Evolutionary conservation across 2,329 filamentous ascomycete species (phyloP).

Genomic region (Rosellinia necatrix): DNA sequence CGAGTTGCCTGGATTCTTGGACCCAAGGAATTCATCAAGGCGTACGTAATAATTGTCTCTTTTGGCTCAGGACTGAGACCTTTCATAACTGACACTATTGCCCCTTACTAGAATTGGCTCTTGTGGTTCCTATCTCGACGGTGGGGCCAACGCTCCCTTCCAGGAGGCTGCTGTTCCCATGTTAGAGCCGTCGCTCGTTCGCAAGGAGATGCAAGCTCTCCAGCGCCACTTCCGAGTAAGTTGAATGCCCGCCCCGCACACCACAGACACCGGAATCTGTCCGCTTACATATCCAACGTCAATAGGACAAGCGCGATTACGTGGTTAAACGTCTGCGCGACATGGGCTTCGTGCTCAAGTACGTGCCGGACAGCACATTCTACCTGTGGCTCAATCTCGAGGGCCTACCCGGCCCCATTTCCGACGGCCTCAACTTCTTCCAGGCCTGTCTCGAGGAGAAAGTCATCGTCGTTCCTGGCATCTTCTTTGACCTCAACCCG

Average conservation of each 20-base stretch:
- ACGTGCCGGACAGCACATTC: slow-evolving; percentile 89
- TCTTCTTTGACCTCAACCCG: slow-evolving; percentile 97
- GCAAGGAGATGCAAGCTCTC: slow-evolving; percentile 84
- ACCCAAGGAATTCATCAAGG: slow-evolving; percentile 94
- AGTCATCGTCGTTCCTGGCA: slow-evolving; percentile 94
- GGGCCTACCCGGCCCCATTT: slow-evolving; percentile 77
- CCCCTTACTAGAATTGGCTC: slow-evolving; percentile 68
- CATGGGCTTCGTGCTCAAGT: slow-evolving; percentile 86
- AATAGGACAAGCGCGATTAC: slow-evolving; percentile 83
- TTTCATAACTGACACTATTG: not conserved
- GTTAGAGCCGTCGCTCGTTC: slow-evolving; percentile 84
- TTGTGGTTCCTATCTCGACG: slow-evolving; percentile 92
- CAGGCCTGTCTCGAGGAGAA: slow-evolving; percentile 90
- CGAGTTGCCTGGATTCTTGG: slow-evolving; percentile 95
- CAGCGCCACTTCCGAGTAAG: slow-evolving; percentile 79
- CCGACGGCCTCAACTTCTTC: slow-evolving; percentile 96
- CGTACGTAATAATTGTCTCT: slow-evolving; percentile 49
- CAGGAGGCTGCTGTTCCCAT: slow-evolving; percentile 91
- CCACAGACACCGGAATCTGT: not conserved
- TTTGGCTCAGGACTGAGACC: not conserved
- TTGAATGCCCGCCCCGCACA: slow-evolving; percentile 1
- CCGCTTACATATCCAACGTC: not conserved
- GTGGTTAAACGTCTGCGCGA: slow-evolving; percentile 77
- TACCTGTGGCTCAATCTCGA: slow-evolving; percentile 79
- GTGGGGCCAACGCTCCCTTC: slow-evolving; percentile 92